A percentile compares a stretch with the other conserved stretches of the same genome.
Evolutionary conservation across 2,329 filamentous ascomycete genomes (phyloP).

Genomic region (Dendrostoma leiphaemia): DNA sequence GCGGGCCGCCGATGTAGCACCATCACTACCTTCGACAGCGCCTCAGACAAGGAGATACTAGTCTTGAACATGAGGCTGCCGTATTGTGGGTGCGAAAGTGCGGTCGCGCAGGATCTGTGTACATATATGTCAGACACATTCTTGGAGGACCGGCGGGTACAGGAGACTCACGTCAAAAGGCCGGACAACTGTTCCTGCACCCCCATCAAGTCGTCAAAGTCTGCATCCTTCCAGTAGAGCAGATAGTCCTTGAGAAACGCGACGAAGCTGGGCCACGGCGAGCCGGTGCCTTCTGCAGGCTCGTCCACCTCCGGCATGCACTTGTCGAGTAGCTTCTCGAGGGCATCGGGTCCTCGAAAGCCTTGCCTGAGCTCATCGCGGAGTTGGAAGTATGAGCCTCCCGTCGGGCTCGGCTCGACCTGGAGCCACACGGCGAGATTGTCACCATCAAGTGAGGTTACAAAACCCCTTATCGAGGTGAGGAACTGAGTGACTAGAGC

Average conservation of each 20-base stretch:
- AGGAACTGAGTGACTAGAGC: conserved; percentile 69
- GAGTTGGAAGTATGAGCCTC: conserved; percentile 60
- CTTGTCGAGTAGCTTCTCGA: conserved; percentile 63
- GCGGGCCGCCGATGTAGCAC: conserved; percentile 78
- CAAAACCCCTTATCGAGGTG: conserved; percentile 57
- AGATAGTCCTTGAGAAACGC: conserved; percentile 81
- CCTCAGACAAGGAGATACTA: conserved; percentile 76
- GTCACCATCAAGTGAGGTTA: conserved; percentile 62
- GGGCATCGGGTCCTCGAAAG: conserved; percentile 43
- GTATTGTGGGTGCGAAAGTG: conserved; percentile 74
- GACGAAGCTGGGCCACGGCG: conserved; percentile 73
- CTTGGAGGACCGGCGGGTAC: not conserved
- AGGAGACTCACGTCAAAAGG: conserved; percentile 65
- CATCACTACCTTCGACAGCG: conserved; percentile 80
- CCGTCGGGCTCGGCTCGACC: conserved; percentile 68
- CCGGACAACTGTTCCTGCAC: conserved; percentile 74
- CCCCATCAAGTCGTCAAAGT: conserved; percentile 70
- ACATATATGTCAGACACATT: conserved; percentile 1
- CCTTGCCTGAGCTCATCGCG: conserved; percentile 62
- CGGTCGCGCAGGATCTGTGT: conserved; percentile 77
- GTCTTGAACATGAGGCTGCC: conserved; percentile 81
- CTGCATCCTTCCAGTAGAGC: conserved; percentile 75
- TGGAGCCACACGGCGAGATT: conserved; percentile 68
- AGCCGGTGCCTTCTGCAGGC: conserved; percentile 60
- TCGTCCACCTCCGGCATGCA: conserved; percentile 65